Evolutionary conservation across 345 rosid genomes (phyloP).

Genomic region (Bretschneidera sinensis): DNA sequence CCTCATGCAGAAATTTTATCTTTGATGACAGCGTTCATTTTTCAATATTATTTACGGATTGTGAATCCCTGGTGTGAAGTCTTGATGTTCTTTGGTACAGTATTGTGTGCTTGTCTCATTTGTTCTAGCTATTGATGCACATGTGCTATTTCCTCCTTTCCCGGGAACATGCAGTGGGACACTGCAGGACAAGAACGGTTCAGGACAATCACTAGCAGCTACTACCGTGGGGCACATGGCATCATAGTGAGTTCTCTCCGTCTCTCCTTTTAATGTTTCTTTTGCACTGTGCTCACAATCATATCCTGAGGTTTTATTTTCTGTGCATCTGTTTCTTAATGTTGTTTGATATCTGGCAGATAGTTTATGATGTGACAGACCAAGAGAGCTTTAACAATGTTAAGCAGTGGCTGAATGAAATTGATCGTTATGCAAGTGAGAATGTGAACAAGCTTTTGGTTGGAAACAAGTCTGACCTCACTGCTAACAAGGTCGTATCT

Average conservation of each 20-base stretch:
- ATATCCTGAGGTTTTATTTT: conserved; percentile 2
- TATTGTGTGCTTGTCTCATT: neutral
- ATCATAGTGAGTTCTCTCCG: conserved; percentile 45
- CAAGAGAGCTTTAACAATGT: no score
- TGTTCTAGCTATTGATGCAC: conserved; percentile 1
- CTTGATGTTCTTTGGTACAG: neutral
- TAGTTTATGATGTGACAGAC: conserved; percentile 80
- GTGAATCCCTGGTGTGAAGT: neutral
- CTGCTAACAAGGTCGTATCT: conserved; percentile 62
- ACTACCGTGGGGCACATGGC: conserved; percentile 94
- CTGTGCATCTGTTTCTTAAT: neutral
- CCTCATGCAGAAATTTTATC: neutral
- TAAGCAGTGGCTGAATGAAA: conserved; percentile 74
- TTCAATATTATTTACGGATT: neutral
- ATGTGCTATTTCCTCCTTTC: no score
- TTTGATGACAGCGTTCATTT: neutral
- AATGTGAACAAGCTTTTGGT: conserved; percentile 75
- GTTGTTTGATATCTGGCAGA: conserved; percentile 29
- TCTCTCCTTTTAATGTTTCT: neutral
- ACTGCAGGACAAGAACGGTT: conserved; percentile 94
- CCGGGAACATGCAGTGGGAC: conserved; percentile 60
- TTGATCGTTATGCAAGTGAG: conserved; percentile 73
- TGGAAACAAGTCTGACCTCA: conserved; percentile 66
- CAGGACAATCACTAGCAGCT: conserved; percentile 89
- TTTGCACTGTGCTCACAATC: neutral